A percentile compares a stretch with the other conserved stretches of the same genome.
phyloP scores from a whole-genome alignment of 2,329 filamentous ascomycete genomes.

The Orbilia javanica region DNA sequence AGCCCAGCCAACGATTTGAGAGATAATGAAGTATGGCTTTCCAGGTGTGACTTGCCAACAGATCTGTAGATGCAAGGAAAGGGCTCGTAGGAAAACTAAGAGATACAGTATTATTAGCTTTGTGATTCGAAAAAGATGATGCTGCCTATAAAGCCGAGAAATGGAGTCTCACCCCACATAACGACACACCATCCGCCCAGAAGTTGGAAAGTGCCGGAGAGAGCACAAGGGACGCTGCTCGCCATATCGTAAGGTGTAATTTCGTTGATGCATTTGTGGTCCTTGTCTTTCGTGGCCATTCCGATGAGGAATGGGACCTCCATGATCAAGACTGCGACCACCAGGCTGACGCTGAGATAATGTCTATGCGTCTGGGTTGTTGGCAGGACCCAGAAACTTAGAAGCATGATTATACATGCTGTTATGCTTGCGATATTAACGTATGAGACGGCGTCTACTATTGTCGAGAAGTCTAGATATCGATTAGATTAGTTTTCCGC shows the following conservation, averaged over 20 bases:
- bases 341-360: conserved; percentile 90
- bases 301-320: conserved; percentile 72
- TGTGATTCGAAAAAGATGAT: conserved; percentile 2
- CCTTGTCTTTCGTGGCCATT: conserved; percentile 29
- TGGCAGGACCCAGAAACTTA: conserved; percentile 84
- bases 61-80: conserved; percentile 95
- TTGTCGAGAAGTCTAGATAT: conserved; percentile 72
- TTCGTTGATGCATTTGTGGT: conserved; percentile 78
- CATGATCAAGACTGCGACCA: conserved; percentile 80
- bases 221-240: conserved; percentile 82
- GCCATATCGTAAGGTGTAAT: conserved; percentile 97
- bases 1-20: conserved; percentile 85
- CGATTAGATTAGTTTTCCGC: conserved; percentile 64
- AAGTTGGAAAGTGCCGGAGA: conserved; percentile 86
- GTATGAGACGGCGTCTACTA: conserved; percentile 81
- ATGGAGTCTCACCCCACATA: conserved; percentile 76
- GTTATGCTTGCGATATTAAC: conserved; percentile 80
- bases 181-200: conserved; percentile 86
- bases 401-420: conserved; percentile 79
- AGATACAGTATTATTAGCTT: conserved; percentile 16
- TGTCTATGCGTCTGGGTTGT: conserved; percentile 91
- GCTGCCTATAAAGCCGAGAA: background rate
- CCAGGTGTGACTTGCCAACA: conserved; percentile 96
- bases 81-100: conserved; percentile 81
- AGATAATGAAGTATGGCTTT: conserved; percentile 86